A percentile compares a stretch with the other conserved stretches of the same genome.
Conservation (phyloP, 2,329 filamentous ascomycete species). For the Sporothrix schenckii region DNA sequence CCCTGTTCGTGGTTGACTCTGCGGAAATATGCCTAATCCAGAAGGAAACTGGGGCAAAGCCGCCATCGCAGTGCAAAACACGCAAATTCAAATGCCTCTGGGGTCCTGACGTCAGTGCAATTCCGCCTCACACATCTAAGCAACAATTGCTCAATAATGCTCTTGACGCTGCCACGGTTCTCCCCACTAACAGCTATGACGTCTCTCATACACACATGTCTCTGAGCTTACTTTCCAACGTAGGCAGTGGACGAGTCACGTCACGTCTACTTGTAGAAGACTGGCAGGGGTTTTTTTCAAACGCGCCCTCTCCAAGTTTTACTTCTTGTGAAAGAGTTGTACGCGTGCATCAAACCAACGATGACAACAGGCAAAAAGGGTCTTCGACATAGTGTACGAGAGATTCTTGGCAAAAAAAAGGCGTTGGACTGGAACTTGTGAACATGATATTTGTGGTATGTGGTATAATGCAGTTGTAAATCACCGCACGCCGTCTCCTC, state of each 20-base stretch:
- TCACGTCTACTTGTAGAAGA: neutral
- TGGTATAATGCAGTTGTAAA: slow-evolving; percentile 23
- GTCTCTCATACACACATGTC: too few relatives aligned
- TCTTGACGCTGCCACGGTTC: too few relatives aligned
- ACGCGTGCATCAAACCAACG: neutral
- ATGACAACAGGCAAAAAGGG: neutral
- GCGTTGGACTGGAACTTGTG: slow-evolving; percentile 13
- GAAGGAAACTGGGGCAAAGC: neutral
- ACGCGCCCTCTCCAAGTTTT: neutral
- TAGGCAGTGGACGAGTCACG: too few relatives aligned
- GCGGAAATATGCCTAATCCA: slow-evolving; percentile 12
- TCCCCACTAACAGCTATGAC: too few relatives aligned
- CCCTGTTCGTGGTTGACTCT: neutral
- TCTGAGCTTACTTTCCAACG: too few relatives aligned
- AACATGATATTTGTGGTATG: slow-evolving; percentile 8
- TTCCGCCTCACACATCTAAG: neutral
- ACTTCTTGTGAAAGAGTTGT: neutral
- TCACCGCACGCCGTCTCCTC: neutral
- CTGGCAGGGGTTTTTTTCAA: too few relatives aligned
- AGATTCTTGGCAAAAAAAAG: neutral
- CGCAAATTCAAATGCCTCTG: neutral
- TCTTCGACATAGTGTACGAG: too few relatives aligned
- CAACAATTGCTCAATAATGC: neutral
- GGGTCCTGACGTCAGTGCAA: slow-evolving; percentile 8
- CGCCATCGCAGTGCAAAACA: neutral